phyloP scores from a whole-genome alignment of 495 filamentous ascomycete genomes.

The Collariella sp. region DNA sequence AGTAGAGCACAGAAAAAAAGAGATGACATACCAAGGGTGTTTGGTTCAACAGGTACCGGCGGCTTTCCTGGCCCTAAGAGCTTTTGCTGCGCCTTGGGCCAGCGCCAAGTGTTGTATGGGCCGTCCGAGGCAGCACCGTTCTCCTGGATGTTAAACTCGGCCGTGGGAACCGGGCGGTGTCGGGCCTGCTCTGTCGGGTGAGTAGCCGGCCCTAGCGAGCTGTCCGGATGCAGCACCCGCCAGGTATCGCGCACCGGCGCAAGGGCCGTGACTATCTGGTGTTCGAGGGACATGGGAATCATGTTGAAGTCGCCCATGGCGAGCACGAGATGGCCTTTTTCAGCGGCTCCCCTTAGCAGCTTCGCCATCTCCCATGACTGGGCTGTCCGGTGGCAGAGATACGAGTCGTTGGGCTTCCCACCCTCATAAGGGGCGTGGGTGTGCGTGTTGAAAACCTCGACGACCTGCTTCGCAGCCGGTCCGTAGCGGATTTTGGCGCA shows the following conservation, averaged over 20 bases:
- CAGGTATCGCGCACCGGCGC: conserved; percentile 75
- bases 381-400: conserved; percentile 79
- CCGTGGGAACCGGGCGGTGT: conserved; percentile 51
- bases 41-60: conserved; percentile 43
- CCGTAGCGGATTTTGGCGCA: conserved; percentile 73
- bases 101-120: conserved; percentile 86
- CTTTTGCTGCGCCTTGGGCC: conserved; percentile 55
- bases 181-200: conserved; percentile 55
- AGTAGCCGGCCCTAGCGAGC: conserved; percentile 60
- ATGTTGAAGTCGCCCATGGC: conserved; percentile 94
- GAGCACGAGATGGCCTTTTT: conserved; percentile 75
- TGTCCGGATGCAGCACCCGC: conserved; percentile 70
- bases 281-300: conserved; percentile 77
- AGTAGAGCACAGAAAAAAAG: not conserved
- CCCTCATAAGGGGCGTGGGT: conserved; percentile 85
- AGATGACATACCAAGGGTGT: conserved; percentile 29
- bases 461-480: conserved; percentile 53
- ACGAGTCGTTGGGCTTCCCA: conserved; percentile 64
- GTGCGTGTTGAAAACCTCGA: conserved; percentile 87
- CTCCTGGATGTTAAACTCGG: conserved; percentile 62
- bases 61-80: conserved; percentile 44
- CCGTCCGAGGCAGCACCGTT: conserved; percentile 87
- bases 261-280: conserved; percentile 70
- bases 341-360: conserved; percentile 74
- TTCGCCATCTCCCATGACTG: conserved; percentile 98